These are phyloP conservation scores for Penicillium egyptiacum DNA, from an alignment of 495 filamentous ascomycete species.

Conservation along the genomic window DNA sequence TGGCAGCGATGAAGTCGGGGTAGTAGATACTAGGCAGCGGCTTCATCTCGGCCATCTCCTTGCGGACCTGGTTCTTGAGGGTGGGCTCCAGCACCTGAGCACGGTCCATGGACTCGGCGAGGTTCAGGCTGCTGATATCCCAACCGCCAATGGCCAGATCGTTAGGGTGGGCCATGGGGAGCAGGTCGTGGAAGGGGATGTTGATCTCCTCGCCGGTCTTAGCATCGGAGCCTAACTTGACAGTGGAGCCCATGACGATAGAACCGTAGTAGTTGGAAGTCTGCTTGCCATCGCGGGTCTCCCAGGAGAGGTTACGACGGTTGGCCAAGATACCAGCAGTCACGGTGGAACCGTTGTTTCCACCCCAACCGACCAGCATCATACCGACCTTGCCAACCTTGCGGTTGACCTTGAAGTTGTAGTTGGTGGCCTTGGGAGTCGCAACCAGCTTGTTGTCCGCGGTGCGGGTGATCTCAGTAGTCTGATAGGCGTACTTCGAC, in stretches of 20 bases:
- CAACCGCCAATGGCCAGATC: constrained; percentile 94
- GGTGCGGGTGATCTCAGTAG: constrained; percentile 72
- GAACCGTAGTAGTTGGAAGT: constrained; percentile 97
- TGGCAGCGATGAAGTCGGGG: constrained; percentile 98
- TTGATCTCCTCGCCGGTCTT: constrained; percentile 89
- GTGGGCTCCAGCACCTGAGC: constrained; percentile 91
- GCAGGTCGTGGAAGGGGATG: constrained; percentile 88
- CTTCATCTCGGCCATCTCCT: constrained; percentile 88
- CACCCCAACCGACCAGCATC: constrained; percentile 98
- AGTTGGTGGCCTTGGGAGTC: constrained; percentile 81
- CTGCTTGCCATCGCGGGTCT: constrained; percentile 83
- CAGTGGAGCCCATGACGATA: constrained; percentile 91
- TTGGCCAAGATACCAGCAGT: constrained; percentile 98
- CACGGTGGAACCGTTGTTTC: constrained; percentile 97
- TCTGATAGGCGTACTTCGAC: constrained; percentile 95
- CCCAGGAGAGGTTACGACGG: constrained; percentile 81
- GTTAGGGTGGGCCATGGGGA: constrained; percentile 98
- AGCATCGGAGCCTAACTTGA: constrained; percentile 89
- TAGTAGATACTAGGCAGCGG: constrained; percentile 97
- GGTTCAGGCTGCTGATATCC: constrained; percentile 90
- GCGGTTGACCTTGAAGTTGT: constrained; percentile 97
- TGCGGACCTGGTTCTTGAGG: constrained; percentile 82
- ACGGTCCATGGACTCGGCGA: constrained; percentile 93
- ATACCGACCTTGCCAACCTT: constrained; percentile 90
- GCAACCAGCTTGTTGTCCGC: constrained; percentile 79